phyloP scores from a whole-genome alignment of 768 basidiomycete species.

The Suillus spraguei region DNA sequence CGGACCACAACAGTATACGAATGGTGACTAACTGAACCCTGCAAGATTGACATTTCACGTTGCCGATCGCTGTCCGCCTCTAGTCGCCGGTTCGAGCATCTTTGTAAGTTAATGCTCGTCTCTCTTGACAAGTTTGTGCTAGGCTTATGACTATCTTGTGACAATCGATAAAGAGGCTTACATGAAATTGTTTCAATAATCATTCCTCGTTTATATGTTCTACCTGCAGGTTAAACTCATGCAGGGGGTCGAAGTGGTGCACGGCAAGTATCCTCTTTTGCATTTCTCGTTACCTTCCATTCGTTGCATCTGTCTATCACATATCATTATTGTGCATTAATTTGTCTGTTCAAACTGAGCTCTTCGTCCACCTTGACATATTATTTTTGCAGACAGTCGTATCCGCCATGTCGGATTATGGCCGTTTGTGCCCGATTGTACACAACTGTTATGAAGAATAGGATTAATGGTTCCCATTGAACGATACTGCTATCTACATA shows the following conservation, averaged over 20 bases:
- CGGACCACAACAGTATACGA: background rate
- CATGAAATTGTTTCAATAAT: background rate
- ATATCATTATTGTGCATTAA: slow-evolving; percentile 11
- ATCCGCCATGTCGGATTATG: background rate
- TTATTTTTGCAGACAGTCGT: slow-evolving; percentile 1
- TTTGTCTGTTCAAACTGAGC: background rate
- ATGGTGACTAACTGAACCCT: background rate
- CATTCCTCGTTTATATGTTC: background rate
- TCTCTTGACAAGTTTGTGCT: background rate
- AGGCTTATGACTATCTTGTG: slow-evolving; percentile 8
- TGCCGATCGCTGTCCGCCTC: background rate
- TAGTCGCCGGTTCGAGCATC: slow-evolving; percentile 3
- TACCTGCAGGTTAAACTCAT: slow-evolving; percentile 7
- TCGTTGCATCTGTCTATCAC: background rate
- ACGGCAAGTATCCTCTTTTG: slow-evolving; percentile 1
- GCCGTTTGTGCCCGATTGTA: background rate
- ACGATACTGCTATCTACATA: background rate
- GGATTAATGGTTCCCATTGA: slow-evolving; percentile 1
- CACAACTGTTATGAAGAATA: background rate
- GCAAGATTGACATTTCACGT: background rate
- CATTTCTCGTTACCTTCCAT: slow-evolving; percentile 10
- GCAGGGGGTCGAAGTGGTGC: slow-evolving; percentile 9
- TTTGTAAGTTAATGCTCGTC: slow-evolving; percentile 6
- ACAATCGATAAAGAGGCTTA: slow-evolving; percentile 2
- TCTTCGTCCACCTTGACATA: background rate